These are phyloP conservation scores for Pholiota microspora DNA, from an alignment of 768 basidiomycete genomes.

Conservation along the genomic window DNA sequence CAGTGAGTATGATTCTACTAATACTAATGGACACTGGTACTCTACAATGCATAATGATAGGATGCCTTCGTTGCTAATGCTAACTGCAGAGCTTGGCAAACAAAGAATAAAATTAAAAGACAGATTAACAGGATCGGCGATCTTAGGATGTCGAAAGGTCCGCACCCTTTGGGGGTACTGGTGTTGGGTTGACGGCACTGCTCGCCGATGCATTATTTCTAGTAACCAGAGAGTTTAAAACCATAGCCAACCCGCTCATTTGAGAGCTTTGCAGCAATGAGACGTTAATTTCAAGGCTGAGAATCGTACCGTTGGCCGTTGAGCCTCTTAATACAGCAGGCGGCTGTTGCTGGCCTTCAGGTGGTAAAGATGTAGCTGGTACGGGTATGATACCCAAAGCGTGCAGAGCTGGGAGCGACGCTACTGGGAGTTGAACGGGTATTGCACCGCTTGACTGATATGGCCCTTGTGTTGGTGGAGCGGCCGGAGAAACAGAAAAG, in stretches of 20 bases:
- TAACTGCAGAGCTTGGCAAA: too few relatives aligned
- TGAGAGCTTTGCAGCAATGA: constrained; percentile 71
- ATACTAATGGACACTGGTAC: too few relatives aligned
- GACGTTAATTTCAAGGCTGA: constrained; percentile 79
- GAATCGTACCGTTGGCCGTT: constrained; percentile 65
- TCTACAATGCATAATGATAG: too few relatives aligned
- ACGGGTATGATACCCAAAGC: constrained; percentile 75
- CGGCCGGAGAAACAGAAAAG: constrained; percentile 23
- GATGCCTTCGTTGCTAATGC: too few relatives aligned
- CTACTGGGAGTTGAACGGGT: constrained; percentile 72
- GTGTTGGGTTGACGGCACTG: not conserved
- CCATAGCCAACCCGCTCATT: constrained; percentile 70
- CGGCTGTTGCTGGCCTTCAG: constrained; percentile 59
- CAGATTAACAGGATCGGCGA: too few relatives aligned
- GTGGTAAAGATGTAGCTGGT: constrained; percentile 49
- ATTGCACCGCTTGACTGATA: constrained; percentile 41
- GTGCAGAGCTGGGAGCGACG: constrained; percentile 62
- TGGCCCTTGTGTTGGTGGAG: constrained; percentile 30
- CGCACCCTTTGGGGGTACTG: not conserved
- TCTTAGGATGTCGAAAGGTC: not conserved
- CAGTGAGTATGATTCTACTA: too few relatives aligned
- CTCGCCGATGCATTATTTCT: constrained; percentile 28
- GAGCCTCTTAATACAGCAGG: constrained; percentile 77
- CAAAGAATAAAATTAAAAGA: not conserved
- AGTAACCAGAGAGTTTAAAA: constrained; percentile 70